These are phyloP conservation scores for Bigelowiella natans DNA, from an alignment of 78 protist species.

Conservation along the genomic window DNA sequence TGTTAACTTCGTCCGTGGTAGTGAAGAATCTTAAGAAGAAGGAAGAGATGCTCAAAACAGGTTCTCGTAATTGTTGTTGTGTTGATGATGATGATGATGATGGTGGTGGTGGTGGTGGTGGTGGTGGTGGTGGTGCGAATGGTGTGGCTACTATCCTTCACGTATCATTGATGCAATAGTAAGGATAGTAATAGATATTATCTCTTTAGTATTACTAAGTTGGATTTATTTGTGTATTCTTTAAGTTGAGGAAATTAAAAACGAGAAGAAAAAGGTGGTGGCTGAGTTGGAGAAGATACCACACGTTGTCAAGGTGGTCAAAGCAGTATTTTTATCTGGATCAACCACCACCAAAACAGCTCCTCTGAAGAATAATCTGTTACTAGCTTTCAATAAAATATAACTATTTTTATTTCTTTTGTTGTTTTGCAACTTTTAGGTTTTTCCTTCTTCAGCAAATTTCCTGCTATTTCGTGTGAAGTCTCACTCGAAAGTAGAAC, in stretches of 20 bases:
- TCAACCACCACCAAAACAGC: not conserved
- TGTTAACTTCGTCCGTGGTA: not conserved
- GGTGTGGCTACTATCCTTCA: too few species aligned
- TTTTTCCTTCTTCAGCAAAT: not conserved
- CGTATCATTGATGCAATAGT: not conserved
- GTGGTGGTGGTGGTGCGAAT: too few species aligned
- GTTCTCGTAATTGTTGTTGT: too few species aligned
- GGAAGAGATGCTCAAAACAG: not conserved
- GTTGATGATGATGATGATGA: too few species aligned
- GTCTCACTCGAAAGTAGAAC: not conserved
- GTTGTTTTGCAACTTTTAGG: not conserved
- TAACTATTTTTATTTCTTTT: not conserved
- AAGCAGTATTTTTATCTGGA: not conserved
- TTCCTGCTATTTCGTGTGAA: not conserved
- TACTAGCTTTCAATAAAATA: not conserved
- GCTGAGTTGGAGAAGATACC: not conserved
- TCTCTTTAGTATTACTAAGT: not conserved
- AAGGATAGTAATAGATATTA: not conserved
- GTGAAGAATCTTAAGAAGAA: not conserved
- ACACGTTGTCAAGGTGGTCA: not conserved
- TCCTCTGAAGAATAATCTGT: not conserved
- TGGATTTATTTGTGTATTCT: not conserved
- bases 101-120: too few species aligned
- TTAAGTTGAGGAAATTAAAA: not conserved
- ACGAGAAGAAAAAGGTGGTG: not conserved